These are phyloP conservation scores for Vanrija sp. DNA, from an alignment of 1,284 basidiomycete genomes.

Conservation along the genomic window DNA sequence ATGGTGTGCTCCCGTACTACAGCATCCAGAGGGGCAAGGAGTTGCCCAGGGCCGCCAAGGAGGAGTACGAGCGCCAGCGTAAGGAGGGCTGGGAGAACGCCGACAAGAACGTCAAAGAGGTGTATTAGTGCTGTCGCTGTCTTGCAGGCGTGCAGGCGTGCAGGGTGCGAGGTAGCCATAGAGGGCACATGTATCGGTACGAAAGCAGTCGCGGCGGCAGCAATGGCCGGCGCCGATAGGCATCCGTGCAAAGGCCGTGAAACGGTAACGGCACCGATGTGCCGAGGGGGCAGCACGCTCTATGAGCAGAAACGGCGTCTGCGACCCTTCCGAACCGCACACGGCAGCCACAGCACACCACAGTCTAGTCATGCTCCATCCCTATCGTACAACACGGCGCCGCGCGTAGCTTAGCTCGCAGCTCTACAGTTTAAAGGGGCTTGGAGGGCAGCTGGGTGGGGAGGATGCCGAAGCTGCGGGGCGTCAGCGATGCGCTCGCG, in stretches of 20 bases:
- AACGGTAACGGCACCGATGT: no score
- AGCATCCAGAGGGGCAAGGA: background rate
- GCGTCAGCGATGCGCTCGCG: background rate
- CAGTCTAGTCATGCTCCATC: background rate
- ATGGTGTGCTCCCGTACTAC: slow-evolving; percentile 33
- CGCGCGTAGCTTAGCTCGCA: background rate
- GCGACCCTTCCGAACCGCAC: no score
- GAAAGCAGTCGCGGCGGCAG: no score
- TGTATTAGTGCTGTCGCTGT: background rate
- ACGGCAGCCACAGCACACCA: background rate
- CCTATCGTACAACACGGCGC: slow-evolving; percentile 16
- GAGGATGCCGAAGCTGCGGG: slow-evolving; percentile 64
- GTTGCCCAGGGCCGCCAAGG: slow-evolving; percentile 22
- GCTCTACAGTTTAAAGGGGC: slow-evolving; percentile 60
- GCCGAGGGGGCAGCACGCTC: no score
- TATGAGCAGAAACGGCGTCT: no score
- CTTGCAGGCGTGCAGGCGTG: background rate
- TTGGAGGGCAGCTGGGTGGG: slow-evolving; percentile 84
- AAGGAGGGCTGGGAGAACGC: slow-evolving; percentile 43
- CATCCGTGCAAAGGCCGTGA: no score
- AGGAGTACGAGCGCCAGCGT: slow-evolving; percentile 46
- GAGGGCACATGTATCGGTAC: no score
- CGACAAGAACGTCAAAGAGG: no score
- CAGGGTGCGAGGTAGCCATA: no score
- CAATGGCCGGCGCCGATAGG: no score